Evolutionary conservation across 495 filamentous ascomycete species (phyloP).

Genomic region (Aspergillus affinis): DNA sequence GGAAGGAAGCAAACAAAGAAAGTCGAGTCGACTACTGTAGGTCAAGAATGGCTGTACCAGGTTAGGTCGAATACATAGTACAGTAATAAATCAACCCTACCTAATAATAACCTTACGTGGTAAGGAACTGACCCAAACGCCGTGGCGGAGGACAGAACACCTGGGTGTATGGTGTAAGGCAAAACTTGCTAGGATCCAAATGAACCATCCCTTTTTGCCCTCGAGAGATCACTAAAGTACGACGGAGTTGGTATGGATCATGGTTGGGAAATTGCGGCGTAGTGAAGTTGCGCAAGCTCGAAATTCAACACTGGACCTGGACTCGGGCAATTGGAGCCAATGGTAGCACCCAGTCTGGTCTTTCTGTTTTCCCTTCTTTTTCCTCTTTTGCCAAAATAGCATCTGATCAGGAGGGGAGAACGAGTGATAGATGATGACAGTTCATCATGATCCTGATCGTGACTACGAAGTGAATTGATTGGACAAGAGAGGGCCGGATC

Average conservation of each 20-base stretch:
- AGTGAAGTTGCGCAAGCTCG: conserved; percentile 27
- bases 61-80: not conserved
- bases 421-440: conserved; percentile 1
- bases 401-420: not conserved
- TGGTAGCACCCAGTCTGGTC: not conserved
- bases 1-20: not conserved
- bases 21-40: not conserved
- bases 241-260: not conserved
- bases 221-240: not conserved
- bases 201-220: not conserved
- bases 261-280: conserved; percentile 15
- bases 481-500: not conserved
- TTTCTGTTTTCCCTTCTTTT: not conserved
- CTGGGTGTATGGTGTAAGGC: not conserved
- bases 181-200: not conserved
- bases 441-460: not conserved
- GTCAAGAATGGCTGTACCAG: not conserved
- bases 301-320: conserved; percentile 3
- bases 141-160: not conserved
- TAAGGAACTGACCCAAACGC: not conserved
- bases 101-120: not conserved
- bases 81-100: not conserved
- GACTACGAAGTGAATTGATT: not conserved
- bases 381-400: not conserved
- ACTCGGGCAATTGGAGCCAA: not conserved